Evolutionary conservation across 495 filamentous ascomycete genomes (phyloP).

Genomic region (Aspergillus nanangensis): DNA sequence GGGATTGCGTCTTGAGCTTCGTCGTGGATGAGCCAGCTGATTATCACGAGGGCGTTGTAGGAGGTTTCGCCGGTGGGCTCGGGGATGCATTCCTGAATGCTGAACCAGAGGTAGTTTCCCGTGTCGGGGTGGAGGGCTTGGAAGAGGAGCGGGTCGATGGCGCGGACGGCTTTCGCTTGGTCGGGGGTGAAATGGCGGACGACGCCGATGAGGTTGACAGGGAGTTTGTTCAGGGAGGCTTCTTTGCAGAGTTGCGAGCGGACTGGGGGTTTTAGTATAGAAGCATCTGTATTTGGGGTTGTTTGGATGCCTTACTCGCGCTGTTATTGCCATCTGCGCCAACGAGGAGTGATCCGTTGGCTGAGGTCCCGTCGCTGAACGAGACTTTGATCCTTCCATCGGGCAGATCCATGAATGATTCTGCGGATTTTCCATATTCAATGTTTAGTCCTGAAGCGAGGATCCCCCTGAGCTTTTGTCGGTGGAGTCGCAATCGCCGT

Average conservation of each 20-base stretch:
- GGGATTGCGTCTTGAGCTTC: not conserved
- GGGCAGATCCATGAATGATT: not conserved
- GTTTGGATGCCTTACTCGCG: not conserved
- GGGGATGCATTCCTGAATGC: not conserved
- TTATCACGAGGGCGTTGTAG: not conserved
- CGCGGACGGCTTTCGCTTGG: not conserved
- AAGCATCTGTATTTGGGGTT: not conserved
- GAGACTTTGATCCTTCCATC: not conserved
- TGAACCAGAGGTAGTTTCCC: not conserved
- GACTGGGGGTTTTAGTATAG: not conserved
- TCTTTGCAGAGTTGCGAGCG: not conserved
- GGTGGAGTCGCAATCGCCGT: not conserved
- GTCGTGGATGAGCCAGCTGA: not conserved
- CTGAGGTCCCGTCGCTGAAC: not conserved
- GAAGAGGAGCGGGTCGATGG: constrained; percentile 3
- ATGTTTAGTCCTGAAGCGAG: constrained; percentile 1
- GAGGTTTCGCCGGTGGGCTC: not conserved
- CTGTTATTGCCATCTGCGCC: not conserved
- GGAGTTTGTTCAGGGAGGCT: not conserved
- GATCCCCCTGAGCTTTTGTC: not conserved
- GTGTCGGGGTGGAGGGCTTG: not conserved
- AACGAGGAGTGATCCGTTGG: not conserved
- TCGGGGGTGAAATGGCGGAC: not conserved
- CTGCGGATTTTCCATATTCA: not conserved
- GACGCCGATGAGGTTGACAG: not conserved